Evolutionary conservation across 352 stramenopile genomes (phyloP), one percentile per base, ranked within the genome.

Genomic region (Phytopythium vexans): DNA sequence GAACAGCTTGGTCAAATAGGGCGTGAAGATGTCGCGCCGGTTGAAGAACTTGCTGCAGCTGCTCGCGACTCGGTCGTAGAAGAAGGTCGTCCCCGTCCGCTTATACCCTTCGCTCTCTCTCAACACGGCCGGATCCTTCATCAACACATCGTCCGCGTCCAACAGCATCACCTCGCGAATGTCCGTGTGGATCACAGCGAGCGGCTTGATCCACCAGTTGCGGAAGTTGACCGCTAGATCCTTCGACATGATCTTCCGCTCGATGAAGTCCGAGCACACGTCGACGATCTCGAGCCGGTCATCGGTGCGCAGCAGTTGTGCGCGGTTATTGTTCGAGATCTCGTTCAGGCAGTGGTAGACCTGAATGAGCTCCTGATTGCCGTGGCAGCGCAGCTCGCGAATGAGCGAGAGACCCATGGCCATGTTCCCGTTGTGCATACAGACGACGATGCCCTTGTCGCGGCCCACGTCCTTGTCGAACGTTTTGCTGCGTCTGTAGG

Each of bases 31-130:
- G 27, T 52, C 46, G 14, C 53, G 52, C n/a, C 55, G 48, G 37
- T 72, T 60, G 44, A 72, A 60, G 43, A 66, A 79, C 15, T 68
- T 56, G 6, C 55, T 33, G 21, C 59, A 52, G 42, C 36, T 32
- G 12, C 40, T 54, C 41, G 70, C 62, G 10, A 79, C 68, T 15
- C 65, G 73, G 51, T 85, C 68, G 54, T 71, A 85, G 62, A 68
- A 80, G 49, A 80, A 80, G 11, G 70, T 59, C 4, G 66, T 74
- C 16, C 66, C 70, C 2, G 58, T 74, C 9, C 45, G 32, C 40
- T 58, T 54, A 56, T 80, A 80, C 46, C 57, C 64, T 8, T 56
- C 46, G 3, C 65, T 49, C 4, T 60, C 46, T 6, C 67, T 62
- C 15, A 77, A 34, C 45, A 43, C 31, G 0, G 66, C 59, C 8